Percentiles rank a stretch among this genome's conserved stretches.
These are phyloP conservation scores for Sequoiadendron giganteum DNA, from an alignment of 75 land plant species.

Conservation along the genomic window DNA sequence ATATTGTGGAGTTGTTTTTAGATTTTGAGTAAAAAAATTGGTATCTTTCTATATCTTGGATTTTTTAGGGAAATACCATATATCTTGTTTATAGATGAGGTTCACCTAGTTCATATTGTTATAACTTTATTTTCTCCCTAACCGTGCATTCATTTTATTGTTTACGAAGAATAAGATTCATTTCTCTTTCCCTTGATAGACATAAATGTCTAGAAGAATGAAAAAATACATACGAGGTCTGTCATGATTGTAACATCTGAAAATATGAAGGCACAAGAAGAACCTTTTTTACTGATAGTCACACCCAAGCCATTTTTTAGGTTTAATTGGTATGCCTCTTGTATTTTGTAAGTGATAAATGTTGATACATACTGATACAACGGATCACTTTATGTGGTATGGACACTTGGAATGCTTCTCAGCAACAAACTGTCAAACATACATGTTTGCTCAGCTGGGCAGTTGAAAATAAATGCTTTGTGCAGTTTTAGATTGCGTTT, in stretches of 20 bases:
- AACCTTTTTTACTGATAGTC: not conserved
- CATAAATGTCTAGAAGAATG: not conserved
- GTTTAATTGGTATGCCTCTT: not conserved
- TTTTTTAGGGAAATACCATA: not conserved
- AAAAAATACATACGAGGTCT: not conserved
- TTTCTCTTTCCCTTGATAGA: not conserved
- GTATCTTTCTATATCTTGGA: not conserved
- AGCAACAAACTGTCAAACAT: not conserved
- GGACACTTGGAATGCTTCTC: not conserved
- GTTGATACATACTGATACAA: not conserved
- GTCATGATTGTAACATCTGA: not conserved
- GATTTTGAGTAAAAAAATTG: not conserved
- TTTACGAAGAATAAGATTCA: not conserved
- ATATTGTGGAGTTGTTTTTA: not conserved
- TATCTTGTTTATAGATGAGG: not conserved
- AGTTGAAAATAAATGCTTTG: not conserved
- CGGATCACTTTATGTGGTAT: not conserved
- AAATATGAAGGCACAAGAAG: not conserved
- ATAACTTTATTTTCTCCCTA: not conserved
- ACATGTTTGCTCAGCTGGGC: not conserved
- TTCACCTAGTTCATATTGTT: not conserved
- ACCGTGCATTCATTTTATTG: not conserved
- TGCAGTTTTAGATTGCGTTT: not conserved
- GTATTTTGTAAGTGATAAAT: not conserved
- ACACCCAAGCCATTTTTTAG: not conserved